Evolutionary conservation across 306 rosid species (phyloP).

Genomic region (Oxytropis ochrocephala): DNA sequence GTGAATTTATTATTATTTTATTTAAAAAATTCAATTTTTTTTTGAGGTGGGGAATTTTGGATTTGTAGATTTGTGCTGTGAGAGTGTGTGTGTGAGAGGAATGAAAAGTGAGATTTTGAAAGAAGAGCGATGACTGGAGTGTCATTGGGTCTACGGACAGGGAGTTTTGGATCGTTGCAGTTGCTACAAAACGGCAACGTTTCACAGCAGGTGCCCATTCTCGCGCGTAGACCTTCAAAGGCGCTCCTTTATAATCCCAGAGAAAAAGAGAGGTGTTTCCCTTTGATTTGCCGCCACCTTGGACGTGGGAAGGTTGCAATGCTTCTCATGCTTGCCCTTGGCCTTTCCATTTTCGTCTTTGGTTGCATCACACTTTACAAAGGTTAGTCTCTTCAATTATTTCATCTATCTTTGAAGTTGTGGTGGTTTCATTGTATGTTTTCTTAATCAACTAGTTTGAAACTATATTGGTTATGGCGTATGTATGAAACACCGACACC

Average conservation of each 20-base stretch:
- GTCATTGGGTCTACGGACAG: slow-evolving; percentile 83
- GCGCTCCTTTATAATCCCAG: slow-evolving; percentile 48
- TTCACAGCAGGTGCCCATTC: slow-evolving; percentile 25
- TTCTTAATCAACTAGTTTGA: not conserved
- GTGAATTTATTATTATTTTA: not conserved
- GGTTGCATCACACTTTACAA: slow-evolving; percentile 58
- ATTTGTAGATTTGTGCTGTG: slow-evolving; percentile 15
- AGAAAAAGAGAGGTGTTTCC: slow-evolving; percentile 73
- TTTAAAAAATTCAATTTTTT: not conserved
- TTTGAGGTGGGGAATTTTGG: not conserved
- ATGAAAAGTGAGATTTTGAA: slow-evolving; percentile 40
- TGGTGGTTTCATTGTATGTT: not conserved
- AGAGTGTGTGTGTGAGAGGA: not conserved
- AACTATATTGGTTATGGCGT: not conserved
- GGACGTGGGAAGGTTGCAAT: slow-evolving; percentile 70
- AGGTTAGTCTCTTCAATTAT: slow-evolving; percentile 44
- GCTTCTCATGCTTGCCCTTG: slow-evolving; percentile 69
- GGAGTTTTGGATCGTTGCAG: slow-evolving; percentile 71
- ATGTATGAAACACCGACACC: not conserved
- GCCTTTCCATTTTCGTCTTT: slow-evolving; percentile 57
- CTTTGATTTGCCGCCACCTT: slow-evolving; percentile 47
- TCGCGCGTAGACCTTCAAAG: slow-evolving; percentile 71
- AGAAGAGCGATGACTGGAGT: slow-evolving; percentile 76
- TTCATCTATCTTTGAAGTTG: not conserved
- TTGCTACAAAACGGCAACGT: slow-evolving; percentile 50